These are phyloP conservation scores for Candida frijolesensis DNA, from an alignment of 1,139 yeast species.

Conservation along the genomic window DNA sequence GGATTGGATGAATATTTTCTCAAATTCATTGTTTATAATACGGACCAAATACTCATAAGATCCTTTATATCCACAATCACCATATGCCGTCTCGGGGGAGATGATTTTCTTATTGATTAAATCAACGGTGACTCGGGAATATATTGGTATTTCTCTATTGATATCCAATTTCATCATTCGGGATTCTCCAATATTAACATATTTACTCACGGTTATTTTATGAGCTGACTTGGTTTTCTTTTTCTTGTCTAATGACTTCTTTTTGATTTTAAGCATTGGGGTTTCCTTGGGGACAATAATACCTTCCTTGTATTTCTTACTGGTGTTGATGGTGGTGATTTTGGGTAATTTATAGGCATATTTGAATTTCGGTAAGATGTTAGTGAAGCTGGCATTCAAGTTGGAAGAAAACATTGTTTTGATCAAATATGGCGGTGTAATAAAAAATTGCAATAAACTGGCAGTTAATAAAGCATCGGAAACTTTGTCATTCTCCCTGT, in stretches of 20 bases:
- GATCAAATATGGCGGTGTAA: constrained; percentile 83
- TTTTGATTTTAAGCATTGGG: constrained; percentile 36
- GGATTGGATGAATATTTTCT: constrained; percentile 72
- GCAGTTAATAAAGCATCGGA: constrained; percentile 55
- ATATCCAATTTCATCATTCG: constrained; percentile 55
- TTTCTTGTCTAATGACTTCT: constrained; percentile 29
- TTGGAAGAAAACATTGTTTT: constrained; percentile 54
- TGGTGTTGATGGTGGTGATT: constrained; percentile 54
- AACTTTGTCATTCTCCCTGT: constrained; percentile 26
- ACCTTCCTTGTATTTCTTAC: constrained; percentile 59
- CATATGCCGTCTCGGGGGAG: constrained; percentile 74
- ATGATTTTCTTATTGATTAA: constrained; percentile 61
- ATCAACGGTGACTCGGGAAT: constrained; percentile 83
- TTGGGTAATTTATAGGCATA: constrained; percentile 74
- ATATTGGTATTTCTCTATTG: constrained; percentile 68
- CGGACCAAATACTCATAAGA: constrained; percentile 80
- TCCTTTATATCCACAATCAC: constrained; percentile 56
- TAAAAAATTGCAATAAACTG: constrained; percentile 72
- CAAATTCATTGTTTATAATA: constrained; percentile 52
- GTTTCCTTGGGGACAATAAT: constrained; percentile 61
- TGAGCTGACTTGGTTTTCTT: constrained; percentile 47
- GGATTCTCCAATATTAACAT: constrained; percentile 71
- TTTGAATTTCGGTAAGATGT: constrained; percentile 46
- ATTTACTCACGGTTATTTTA: constrained; percentile 54
- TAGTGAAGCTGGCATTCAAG: constrained; percentile 23